Percentiles rank a stretch among this genome's conserved stretches.
phyloP scores from a whole-genome alignment of 371 early-diverging fungal species.

The Mortierella sp. region DNA sequence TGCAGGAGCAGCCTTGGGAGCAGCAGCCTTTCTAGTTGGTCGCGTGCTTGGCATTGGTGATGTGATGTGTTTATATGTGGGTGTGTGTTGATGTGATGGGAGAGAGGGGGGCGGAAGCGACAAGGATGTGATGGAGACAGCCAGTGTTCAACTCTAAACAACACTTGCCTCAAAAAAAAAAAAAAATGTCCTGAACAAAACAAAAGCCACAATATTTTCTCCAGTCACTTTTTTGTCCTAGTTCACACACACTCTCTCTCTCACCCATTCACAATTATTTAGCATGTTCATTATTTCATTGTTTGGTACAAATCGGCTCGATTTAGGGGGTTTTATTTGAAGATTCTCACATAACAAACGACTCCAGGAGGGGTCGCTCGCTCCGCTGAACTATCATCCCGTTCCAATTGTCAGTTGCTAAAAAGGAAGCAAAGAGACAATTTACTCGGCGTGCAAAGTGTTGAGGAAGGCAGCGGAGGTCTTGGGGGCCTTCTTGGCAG shows the following conservation, averaged over 20 bases:
- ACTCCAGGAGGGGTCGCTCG: constrained; percentile 11
- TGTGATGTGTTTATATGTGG: background rate
- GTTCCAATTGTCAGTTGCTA: constrained; percentile 10
- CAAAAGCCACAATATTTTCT: constrained; percentile 19
- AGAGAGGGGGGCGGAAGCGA: background rate
- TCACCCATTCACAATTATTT: too few relatives aligned
- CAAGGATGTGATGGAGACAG: constrained; percentile 14
- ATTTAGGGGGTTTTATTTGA: constrained; percentile 18
- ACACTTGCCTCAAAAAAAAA: background rate
- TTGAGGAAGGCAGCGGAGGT: constrained; percentile 63
- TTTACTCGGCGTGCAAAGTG: constrained; percentile 56
- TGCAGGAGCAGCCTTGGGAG: constrained; percentile 26
- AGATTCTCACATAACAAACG: constrained; percentile 35
- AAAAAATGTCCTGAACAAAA: constrained; percentile 8
- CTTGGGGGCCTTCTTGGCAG: constrained; percentile 76
- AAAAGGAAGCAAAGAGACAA: constrained; percentile 21
- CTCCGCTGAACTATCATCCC: constrained; percentile 8
- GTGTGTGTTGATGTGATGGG: background rate
- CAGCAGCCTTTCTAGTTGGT: constrained; percentile 29
- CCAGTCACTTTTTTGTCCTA: constrained; percentile 10
- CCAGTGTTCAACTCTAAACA: background rate
- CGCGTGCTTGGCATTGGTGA: constrained; percentile 35
- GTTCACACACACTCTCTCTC: background rate
- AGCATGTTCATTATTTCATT: background rate
- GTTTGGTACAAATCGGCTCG: constrained; percentile 27